phyloP scores from a whole-genome alignment of 2,329 filamentous ascomycete genomes.

The Verticillium tricorpus region DNA sequence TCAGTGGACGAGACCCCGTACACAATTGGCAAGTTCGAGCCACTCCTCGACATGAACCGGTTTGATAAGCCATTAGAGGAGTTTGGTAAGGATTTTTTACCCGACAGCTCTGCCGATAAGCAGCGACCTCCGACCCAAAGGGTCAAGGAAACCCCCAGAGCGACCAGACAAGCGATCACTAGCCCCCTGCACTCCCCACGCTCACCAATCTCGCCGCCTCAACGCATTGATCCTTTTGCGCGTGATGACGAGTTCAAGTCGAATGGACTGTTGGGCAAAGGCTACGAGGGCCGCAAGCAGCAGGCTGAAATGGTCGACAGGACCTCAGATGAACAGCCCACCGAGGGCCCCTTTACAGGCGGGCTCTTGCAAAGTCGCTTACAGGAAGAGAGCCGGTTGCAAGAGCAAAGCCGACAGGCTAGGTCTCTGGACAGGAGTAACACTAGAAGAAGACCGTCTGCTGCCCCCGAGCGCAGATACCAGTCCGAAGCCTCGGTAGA shows the following conservation, averaged over 20 bases:
- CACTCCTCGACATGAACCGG: conserved; percentile 58
- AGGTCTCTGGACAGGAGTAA: conserved; percentile 9
- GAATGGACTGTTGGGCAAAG: conserved; percentile 46
- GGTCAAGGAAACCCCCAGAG: background rate
- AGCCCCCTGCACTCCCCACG: conserved; percentile 1
- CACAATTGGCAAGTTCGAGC: conserved; percentile 64
- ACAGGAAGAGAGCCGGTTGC: background rate
- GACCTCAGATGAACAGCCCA: conserved; percentile 20
- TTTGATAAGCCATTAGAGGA: conserved; percentile 51
- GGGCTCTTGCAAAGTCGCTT: background rate
- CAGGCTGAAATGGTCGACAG: conserved; percentile 19
- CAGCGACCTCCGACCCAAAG: background rate
- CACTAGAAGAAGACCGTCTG: background rate
- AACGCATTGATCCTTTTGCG: conserved; percentile 12
- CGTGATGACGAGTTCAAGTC: conserved; percentile 41
- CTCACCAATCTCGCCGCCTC: conserved; percentile 4
- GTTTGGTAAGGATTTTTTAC: conserved; percentile 39
- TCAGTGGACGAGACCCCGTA: conserved; percentile 49
- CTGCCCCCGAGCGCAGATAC: background rate
- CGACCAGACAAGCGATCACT: conserved; percentile 7
- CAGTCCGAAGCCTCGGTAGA: conserved; percentile 12
- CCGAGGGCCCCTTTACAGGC: conserved; percentile 10
- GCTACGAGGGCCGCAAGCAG: conserved; percentile 43
- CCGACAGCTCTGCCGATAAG: conserved; percentile 9
- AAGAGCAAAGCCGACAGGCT: background rate